A percentile compares a stretch with the other conserved stretches of the same genome.
phyloP scores from a whole-genome alignment of 202 grass and related monocot species.

The Setaria italica region DNA sequence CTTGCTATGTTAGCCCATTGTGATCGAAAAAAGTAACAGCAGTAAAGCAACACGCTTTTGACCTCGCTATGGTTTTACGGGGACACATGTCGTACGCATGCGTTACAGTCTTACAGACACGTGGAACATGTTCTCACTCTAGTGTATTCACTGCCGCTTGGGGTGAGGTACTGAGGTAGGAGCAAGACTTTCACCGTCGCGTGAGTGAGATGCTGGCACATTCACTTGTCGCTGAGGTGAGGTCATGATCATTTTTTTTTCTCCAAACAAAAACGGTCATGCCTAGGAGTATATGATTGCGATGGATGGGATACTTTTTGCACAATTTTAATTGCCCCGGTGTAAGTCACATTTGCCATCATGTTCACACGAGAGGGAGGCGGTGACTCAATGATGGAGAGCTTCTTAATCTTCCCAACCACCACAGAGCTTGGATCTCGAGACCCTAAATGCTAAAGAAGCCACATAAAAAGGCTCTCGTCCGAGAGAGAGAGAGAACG shows the following conservation, averaged over 20 bases:
- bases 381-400: neutral
- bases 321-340: neutral
- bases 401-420: neutral
- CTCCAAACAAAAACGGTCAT: neutral
- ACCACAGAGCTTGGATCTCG: no score
- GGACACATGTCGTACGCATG: neutral
- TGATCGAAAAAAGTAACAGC: no score
- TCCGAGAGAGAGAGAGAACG: no score
- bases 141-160: neutral
- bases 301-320: neutral
- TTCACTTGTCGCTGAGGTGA: neutral
- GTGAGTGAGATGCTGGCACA: no score
- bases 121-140: no score
- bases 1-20: no score
- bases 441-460: neutral
- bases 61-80: no score
- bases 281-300: neutral
- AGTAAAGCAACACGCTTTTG: no score
- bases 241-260: neutral
- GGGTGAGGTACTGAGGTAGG: neutral
- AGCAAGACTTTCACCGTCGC: no score
- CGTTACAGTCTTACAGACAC: neutral
- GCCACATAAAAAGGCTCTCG: no score
- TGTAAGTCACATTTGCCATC: neutral
- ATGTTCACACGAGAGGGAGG: neutral